Base-by-base conservation (phyloP, 129 eudicot genomes). In the Daucus carota region DNA sequence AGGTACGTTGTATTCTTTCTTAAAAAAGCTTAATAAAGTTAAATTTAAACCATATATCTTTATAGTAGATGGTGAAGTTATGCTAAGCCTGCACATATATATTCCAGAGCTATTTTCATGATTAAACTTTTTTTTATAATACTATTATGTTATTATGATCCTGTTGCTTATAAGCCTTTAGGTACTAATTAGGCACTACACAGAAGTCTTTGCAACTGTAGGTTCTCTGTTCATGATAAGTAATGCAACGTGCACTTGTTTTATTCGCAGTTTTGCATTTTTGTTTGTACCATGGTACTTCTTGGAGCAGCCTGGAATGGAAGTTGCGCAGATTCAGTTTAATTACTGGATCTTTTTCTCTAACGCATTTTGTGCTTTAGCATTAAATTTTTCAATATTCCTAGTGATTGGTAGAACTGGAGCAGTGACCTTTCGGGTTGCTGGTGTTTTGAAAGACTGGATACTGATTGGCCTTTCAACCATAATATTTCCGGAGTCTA, bases 381-480 rank as follows among this genome's bases (percentile, higher is more conserved):
- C 93, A 31, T 86, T 94, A 81, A 94, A 94, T 80, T 84, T 94
- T 81, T 91, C 98, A 3, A 94, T 94, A 62, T 91, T 94, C 84
- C 83, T 91, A 79, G 98, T 91, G 54, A 91, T 94, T 76, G 98
- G 97, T 83, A 87, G 98, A 89, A 94, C 98, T 52, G 90, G 98
- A 79, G 98, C 98, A 1, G 97, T 94, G 52, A 94, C 98, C 73
- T 83, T 94, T 74, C 90, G 97, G 65, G 98, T 94, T 75, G 98
- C 98, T 79, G 98, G 98, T 41, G 98, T 94, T 60, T 80, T 94
- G 32, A 94, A 94, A 83, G 97, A 94, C 76, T 94, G 98, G 98
- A 94, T 94, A 50, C 90, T 94, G 44, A 94, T 94, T 71, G 97
- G 97, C 76, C 97, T 94, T 82, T 94, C 98, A 73, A 94, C 98